These are phyloP conservation scores for Puccinia hordei DNA, from an alignment of 1,284 basidiomycete species.

Conservation along the genomic window DNA sequence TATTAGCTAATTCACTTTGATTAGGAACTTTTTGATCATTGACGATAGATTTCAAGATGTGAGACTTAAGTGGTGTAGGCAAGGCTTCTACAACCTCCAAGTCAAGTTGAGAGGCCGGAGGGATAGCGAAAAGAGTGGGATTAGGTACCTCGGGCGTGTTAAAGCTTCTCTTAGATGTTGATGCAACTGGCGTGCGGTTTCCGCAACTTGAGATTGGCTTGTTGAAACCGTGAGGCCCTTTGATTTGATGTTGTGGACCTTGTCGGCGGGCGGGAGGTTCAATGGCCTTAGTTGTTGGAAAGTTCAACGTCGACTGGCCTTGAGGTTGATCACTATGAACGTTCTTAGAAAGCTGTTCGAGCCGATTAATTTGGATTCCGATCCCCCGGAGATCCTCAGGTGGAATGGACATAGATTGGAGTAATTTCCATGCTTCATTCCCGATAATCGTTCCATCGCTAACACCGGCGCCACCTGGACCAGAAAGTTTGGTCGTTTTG, in stretches of 20 bases:
- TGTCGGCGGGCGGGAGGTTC: slow-evolving; percentile 2
- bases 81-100: slow-evolving; percentile 56
- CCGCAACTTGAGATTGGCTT: background rate
- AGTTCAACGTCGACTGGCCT: slow-evolving; percentile 45
- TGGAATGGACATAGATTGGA: slow-evolving; percentile 74
- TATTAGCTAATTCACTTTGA: background rate
- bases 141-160: background rate
- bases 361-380: slow-evolving; percentile 86
- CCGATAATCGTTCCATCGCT: slow-evolving; percentile 73
- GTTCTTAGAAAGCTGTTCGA: slow-evolving; percentile 64
- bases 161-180: slow-evolving; percentile 24
- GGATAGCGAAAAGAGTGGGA: slow-evolving; percentile 52
- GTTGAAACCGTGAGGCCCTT: background rate
- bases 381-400: slow-evolving; percentile 87
- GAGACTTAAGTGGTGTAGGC: slow-evolving; percentile 55
- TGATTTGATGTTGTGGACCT: background rate
- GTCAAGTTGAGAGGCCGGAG: slow-evolving; percentile 57
- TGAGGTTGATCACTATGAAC: slow-evolving; percentile 51
- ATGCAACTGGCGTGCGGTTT: slow-evolving; percentile 2
- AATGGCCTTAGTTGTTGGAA: slow-evolving; percentile 16
- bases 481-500: slow-evolving; percentile 69
- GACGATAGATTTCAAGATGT: slow-evolving; percentile 47
- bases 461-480: slow-evolving; percentile 68
- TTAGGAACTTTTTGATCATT: background rate
- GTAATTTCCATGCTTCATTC: slow-evolving; percentile 74